Evolutionary conservation across 345 rosid species (phyloP), one percentile per base, ranked within the genome.

Genomic region (Hibiscus tridactylites): DNA sequence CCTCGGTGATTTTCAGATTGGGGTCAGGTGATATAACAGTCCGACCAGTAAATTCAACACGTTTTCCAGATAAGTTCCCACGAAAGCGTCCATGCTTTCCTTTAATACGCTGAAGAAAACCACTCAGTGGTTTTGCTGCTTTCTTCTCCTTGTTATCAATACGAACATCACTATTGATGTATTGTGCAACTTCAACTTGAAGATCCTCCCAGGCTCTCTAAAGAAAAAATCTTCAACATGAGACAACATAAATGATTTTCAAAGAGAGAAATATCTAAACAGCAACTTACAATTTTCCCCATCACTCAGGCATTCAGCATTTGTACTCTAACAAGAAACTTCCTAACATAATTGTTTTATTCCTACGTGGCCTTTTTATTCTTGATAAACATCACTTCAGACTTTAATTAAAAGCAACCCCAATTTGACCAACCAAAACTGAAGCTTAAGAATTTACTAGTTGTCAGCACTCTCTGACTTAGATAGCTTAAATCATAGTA

Each of bases 21-120:
- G 99, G 99, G 75, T 95, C 99, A 66, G 99, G 99, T 63, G 99
- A 95, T 83, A 95, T 92, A 75, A 95, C 99, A 78, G 99, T 95
- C 79, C 99, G 87, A 72, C 97, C 97, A 60, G 99, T 95, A 76
- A 46, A 95, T 81, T 95, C 97, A 56, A 89, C 97, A 79, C 99
- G 97, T 81, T 95, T 95, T 66, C 99, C 99, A 33, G 90, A 89
- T 78, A 95, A 84, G 75, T 92, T 95, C 61, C 96, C 91, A 76
- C 97, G 96, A 79, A 95, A 89, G 2, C 97, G 91, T 57, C 99
- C 99, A 62, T 83, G 88, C 80, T 92, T 95, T 77, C 99, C 99
- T 84, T 92, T 95, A 68, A 95, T 88, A 73, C 97, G 97, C 84
- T 95, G 99, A 80, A 88, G 82, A 78, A 95, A 67, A 71, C 99